Percentiles rank a stretch among this genome's conserved stretches.
These are phyloP conservation scores for Gossypium schwendimanii DNA, from an alignment of 441 rosid genomes.

Conservation along the genomic window DNA sequence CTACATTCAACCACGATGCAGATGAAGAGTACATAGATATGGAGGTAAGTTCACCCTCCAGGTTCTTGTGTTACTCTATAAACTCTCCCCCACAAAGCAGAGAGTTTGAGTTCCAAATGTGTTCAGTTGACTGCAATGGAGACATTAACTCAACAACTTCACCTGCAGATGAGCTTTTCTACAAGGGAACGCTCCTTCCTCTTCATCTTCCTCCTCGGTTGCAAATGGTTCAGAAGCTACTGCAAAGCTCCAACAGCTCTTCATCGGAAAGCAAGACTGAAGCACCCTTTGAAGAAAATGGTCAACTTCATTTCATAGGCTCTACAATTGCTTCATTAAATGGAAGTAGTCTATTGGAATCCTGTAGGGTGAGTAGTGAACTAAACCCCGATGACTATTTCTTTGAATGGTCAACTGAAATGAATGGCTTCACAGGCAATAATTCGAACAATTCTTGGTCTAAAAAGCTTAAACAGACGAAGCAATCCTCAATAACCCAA, in stretches of 20 bases:
- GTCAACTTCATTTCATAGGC: slow-evolving; percentile 20
- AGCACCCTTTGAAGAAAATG: slow-evolving; percentile 19
- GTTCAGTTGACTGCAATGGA: slow-evolving; percentile 33
- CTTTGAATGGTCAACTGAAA: slow-evolving; percentile 56
- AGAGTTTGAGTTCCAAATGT: slow-evolving; percentile 86
- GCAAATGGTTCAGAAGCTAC: slow-evolving; percentile 65
- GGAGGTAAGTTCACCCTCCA: slow-evolving; percentile 52
- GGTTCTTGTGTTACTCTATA: slow-evolving; percentile 33
- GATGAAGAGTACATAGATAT: slow-evolving; percentile 75
- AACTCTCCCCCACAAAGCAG: slow-evolving; percentile 46
- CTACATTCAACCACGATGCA: slow-evolving; percentile 27
- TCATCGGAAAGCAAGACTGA: slow-evolving; percentile 5
- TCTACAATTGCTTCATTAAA: slow-evolving; percentile 26
- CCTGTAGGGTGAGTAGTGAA: slow-evolving; percentile 53
- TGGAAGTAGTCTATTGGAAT: slow-evolving; percentile 26
- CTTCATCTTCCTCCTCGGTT: slow-evolving; percentile 81
- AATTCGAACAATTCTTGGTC: slow-evolving; percentile 40
- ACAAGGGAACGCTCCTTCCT: slow-evolving; percentile 88
- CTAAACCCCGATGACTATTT: slow-evolving; percentile 45
- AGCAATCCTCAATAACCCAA: slow-evolving; percentile 40
- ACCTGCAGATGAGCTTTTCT: slow-evolving; percentile 93
- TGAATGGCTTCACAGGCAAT: slow-evolving; percentile 29
- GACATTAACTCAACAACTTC: slow-evolving; percentile 30
- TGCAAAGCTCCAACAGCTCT: slow-evolving; percentile 31
- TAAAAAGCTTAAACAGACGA: slow-evolving; percentile 47